Evolutionary conservation across 1,139 yeast genomes (phyloP).

Genomic region (Debaryomycetaceae sp.): DNA sequence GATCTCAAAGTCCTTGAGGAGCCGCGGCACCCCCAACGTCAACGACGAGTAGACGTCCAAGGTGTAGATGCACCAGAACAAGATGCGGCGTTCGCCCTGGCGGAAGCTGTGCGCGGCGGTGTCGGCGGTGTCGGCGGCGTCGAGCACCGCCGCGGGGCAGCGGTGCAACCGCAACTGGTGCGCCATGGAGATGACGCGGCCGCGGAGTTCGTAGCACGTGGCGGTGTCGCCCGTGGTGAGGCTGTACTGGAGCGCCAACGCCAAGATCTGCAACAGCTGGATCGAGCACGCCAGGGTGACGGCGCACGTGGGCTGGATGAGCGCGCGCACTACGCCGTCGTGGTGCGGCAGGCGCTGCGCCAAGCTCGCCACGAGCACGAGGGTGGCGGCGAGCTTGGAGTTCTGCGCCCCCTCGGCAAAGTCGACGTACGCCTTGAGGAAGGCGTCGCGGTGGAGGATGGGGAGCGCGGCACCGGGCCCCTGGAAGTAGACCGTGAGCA

Average conservation of each 20-base stretch:
- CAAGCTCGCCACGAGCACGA: constrained; percentile 55
- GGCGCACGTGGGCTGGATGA: constrained; percentile 48
- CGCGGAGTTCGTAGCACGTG: constrained; percentile 72
- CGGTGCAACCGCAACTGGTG: constrained; percentile 82
- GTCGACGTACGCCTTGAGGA: constrained; percentile 52
- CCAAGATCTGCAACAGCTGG: constrained; percentile 64
- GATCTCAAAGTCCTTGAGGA: constrained; percentile 73
- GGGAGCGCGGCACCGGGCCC: constrained; percentile 78
- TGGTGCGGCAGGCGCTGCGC: constrained; percentile 30
- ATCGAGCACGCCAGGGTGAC: constrained; percentile 56
- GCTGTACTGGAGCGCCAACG: constrained; percentile 68
- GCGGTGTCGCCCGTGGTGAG: constrained; percentile 70
- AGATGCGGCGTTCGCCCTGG: constrained; percentile 76
- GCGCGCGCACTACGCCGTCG: constrained; percentile 49
- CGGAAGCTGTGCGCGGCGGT: constrained; percentile 49
- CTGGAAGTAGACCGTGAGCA: constrained; percentile 60
- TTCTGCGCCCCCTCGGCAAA: constrained; percentile 30
- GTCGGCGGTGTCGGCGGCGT: constrained; percentile 50
- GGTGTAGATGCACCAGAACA: constrained; percentile 81
- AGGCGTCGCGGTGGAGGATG: constrained; percentile 60
- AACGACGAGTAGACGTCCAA: constrained; percentile 74
- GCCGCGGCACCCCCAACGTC: constrained; percentile 76
- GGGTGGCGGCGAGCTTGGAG: constrained; percentile 52
- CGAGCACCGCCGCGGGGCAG: constrained; percentile 80
- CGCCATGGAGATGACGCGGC: constrained; percentile 75